A percentile compares a stretch with the other conserved stretches of the same genome.
phyloP scores from a whole-genome alignment of 257 asterid species.

The Paraleonurus japonicus region DNA sequence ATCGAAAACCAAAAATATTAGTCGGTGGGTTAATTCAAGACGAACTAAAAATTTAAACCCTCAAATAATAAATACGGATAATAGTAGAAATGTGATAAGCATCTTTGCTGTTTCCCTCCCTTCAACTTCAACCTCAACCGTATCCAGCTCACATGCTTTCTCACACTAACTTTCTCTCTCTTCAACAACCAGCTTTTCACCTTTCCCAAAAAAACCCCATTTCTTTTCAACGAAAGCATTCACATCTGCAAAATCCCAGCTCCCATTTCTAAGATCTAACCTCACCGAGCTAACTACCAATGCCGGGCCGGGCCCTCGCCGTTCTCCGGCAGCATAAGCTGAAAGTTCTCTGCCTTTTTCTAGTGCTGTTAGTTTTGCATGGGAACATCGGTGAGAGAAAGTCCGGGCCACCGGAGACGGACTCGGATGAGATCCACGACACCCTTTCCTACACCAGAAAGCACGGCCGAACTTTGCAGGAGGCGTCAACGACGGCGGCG shows the following conservation, averaged over 20 bases:
- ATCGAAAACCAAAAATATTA: too few species aligned
- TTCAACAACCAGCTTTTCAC: constrained; percentile 12
- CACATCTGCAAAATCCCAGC: neutral
- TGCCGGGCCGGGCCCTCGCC: constrained; percentile 56
- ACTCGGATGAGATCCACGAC: constrained; percentile 58
- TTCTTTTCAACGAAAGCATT: neutral
- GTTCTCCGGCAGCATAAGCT: constrained; percentile 58
- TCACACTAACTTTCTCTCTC: neutral
- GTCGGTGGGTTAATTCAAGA: too few species aligned
- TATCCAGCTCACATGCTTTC: neutral
- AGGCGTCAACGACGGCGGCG: constrained; percentile 25
- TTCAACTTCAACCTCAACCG: neutral
- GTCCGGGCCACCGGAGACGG: constrained; percentile 73
- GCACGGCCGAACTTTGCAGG: constrained; percentile 65
- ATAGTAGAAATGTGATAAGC: neutral
- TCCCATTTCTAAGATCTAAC: neutral
- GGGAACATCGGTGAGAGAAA: constrained; percentile 63
- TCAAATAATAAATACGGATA: too few species aligned
- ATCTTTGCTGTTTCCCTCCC: neutral
- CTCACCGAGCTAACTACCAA: neutral
- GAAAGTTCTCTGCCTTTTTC: constrained; percentile 57
- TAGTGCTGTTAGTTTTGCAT: constrained; percentile 58
- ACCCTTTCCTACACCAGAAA: constrained; percentile 56
- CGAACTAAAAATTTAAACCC: too few species aligned
- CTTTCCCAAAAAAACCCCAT: constrained; percentile 3